Evolutionary conservation across 2,329 filamentous ascomycete genomes (phyloP), one percentile per base, ranked within the genome.

Genomic region (Neopestalotiopsis sp.): DNA sequence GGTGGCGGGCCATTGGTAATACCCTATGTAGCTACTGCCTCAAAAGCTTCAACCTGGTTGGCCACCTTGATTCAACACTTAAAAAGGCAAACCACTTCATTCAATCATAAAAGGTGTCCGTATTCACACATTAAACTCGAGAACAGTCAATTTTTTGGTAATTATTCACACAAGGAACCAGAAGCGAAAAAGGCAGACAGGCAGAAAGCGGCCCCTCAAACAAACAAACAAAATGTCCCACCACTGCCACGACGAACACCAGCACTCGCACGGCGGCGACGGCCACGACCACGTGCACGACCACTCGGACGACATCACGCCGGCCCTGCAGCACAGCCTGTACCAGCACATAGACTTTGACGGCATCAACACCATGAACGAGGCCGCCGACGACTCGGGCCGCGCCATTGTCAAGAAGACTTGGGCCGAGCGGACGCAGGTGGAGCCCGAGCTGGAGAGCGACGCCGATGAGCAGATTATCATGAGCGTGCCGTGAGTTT

Each of bases 291-390:
- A 86, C 71, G 88, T 84, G 57, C 94, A 98, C 80, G 94, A 97
- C 80, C 95, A 98, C 82, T 91, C 89, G 61, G 93, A 98, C 83
- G 95, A 98, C 84, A 89, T 97, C 75, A 95, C 93, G 1, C 96
- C 96, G 0, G 95, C 95, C 1, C 86, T 98, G 17, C 95, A 98
- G 81, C 92, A 91, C 75, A 94, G 94, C 57, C 90, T 99, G 45
- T 98, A 98, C 84, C 90, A 93, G 72, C 92, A 97, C 79, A 94
- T 99, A 81, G 90, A 95, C 79, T 98, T 98, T 82, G 91, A 94
- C 81, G 88, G 90, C 34, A 90, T 99, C 71, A 89, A 85, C 49
- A 96, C 95, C 0, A 83, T 98, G 67, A 99, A 99, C 80, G 96
- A 98, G 82, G 85, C 89, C 12, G 79, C 82, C 14, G 83, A 89